Percentiles rank a stretch among this genome's conserved stretches.
These are phyloP conservation scores for Elsinoe ampelina DNA, from an alignment of 2,329 filamentous ascomycete genomes.

Conservation along the genomic window DNA sequence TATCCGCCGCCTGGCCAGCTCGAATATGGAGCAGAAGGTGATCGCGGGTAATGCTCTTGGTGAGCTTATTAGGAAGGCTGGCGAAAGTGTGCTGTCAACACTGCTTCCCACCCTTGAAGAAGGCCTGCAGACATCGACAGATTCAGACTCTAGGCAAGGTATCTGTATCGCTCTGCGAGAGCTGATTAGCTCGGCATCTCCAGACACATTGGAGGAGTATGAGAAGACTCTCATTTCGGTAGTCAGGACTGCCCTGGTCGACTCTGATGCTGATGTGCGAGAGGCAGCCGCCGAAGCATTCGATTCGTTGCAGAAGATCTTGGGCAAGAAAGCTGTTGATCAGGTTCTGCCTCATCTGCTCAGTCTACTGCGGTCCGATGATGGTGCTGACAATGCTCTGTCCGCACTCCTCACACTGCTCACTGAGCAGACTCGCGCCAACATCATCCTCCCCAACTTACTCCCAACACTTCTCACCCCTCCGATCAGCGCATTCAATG, in stretches of 20 bases:
- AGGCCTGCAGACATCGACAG: constrained; percentile 76
- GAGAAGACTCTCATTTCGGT: constrained; percentile 93
- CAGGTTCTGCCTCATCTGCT: constrained; percentile 90
- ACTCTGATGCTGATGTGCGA: constrained; percentile 78
- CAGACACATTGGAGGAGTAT: constrained; percentile 84
- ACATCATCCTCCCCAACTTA: constrained; percentile 92
- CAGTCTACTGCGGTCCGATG: constrained; percentile 75
- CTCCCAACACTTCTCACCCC: constrained; percentile 85
- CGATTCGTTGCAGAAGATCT: constrained; percentile 82
- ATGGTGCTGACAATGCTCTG: constrained; percentile 82
- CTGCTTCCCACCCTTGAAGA: constrained; percentile 87
- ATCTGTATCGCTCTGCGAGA: constrained; percentile 95
- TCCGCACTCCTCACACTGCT: constrained; percentile 87
- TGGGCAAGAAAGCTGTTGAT: constrained; percentile 90
- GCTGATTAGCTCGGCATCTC: constrained; percentile 78
- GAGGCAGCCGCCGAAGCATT: constrained; percentile 97
- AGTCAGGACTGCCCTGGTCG: constrained; percentile 83
- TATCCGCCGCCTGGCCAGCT: constrained; percentile 84
- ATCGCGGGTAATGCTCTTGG: constrained; percentile 96
- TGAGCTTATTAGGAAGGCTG: constrained; percentile 93
- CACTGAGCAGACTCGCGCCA: constrained; percentile 85
- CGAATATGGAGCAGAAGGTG: constrained; percentile 97
- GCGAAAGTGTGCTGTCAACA: constrained; percentile 81
- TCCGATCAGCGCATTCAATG: constrained; percentile 90
- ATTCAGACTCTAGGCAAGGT: constrained; percentile 88